Base-by-base conservation (phyloP, 164 flowering plant genomes). In the Taxillus chinensis region DNA sequence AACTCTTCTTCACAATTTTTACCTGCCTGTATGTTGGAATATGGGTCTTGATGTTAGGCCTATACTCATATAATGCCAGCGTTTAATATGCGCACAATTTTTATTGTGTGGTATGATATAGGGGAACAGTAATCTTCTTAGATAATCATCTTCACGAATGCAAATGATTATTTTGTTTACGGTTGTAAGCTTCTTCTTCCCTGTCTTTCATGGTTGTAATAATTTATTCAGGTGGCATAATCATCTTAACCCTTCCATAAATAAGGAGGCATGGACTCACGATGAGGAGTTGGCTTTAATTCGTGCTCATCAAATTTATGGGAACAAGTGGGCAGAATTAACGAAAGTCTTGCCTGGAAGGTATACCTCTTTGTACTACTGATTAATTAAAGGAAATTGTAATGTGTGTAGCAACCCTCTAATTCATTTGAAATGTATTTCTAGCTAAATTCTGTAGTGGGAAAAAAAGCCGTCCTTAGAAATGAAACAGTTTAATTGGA, bases 251-350 rank as follows among this genome's bases (percentile, higher is more conserved):
- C 99, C 99, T 60, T 54, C 73, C 42, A 93, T 93, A 74, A 93
- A 90, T 74, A 88, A 83, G 72, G 92, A 95, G 72, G 95, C 97
- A 60, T 95, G 99, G 99, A 87, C 93, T n/a, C 92, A 89, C 67
- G 93, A 87, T 67, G 99, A 95, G 74, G 99, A 95, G 71, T 57
- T 95, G 77, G 79, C 86, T 64, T 64, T 95, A 65, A 82, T 91
- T 74, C 92, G 76, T 61, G 99, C 95, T 49, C 99, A 95, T 83
- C 90, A 86, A 73, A 66, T 86, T 62, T 83, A 84, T 73, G 97
- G 99, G 57, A 95, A 95, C 83, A 91, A 82, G 71, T 95, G 99
- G 99, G 99, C 97, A 27, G 99, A 95, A 80, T 75, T 93, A 54
- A 77, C 96, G 7, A 95, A 95, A 67, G 84, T 82, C 68, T 82